A percentile compares a stretch with the other conserved stretches of the same genome.
Evolutionary conservation across 2,329 filamentous ascomycete species (phyloP).

Genomic region (Aschersonia sp.): DNA sequence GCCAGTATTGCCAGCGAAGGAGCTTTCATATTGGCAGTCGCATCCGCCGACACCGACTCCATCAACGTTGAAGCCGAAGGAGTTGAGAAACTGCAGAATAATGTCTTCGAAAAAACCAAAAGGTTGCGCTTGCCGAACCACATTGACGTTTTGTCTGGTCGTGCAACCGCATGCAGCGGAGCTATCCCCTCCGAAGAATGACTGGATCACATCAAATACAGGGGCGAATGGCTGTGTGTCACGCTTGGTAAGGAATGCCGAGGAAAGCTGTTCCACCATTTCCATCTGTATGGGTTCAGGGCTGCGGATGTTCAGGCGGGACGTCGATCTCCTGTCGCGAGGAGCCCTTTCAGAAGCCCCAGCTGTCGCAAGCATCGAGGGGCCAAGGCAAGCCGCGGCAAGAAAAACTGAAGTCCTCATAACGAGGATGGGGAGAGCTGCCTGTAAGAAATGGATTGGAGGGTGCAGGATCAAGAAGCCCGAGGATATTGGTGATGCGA

Average conservation of each 20-base stretch:
- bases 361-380: not conserved
- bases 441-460: no score
- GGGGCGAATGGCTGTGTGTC: not conserved
- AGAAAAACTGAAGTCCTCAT: not conserved
- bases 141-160: not conserved
- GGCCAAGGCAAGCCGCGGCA: not conserved
- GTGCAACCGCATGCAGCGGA: not conserved
- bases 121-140: not conserved
- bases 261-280: not conserved
- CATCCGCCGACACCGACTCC: conserved; percentile 1
- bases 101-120: not conserved
- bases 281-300: not conserved
- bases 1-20: not conserved
- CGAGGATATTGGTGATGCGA: no score
- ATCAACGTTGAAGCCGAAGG: not conserved
- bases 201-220: not conserved
- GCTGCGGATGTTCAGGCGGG: no score
- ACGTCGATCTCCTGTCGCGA: not conserved
- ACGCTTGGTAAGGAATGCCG: not conserved
- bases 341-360: not conserved
- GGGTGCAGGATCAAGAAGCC: no score
- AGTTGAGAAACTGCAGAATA: not conserved
- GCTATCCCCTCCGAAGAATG: not conserved
- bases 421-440: not conserved
- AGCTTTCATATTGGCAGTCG: not conserved